Conservation (phyloP, 768 basidiomycete genomes). For the Amanita polypyramis region DNA sequence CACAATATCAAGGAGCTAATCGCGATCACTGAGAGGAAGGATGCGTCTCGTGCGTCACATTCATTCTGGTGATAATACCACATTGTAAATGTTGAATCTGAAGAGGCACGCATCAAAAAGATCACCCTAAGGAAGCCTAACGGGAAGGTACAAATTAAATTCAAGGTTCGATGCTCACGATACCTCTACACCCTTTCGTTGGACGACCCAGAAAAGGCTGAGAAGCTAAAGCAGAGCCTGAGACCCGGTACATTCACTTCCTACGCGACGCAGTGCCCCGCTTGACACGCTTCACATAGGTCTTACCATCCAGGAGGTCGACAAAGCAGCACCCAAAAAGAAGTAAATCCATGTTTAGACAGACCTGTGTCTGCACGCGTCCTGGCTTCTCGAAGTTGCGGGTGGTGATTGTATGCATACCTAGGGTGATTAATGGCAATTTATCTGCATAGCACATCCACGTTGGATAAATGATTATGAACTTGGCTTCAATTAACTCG, state of each 20-base stretch:
- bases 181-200: slow-evolving; percentile 96
- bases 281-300: slow-evolving; percentile 28
- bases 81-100: not conserved
- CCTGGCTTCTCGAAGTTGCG: slow-evolving; percentile 13
- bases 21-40: slow-evolving; percentile 93
- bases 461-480: slow-evolving; percentile 12
- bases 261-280: not conserved
- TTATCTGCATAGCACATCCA: slow-evolving; percentile 23
- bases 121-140: slow-evolving; percentile 55
- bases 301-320: slow-evolving; percentile 62
- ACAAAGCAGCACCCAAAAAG: slow-evolving; percentile 53
- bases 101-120: slow-evolving; percentile 99
- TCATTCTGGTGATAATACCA: not conserved
- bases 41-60: slow-evolving; percentile 79
- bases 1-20: slow-evolving; percentile 98
- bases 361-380: slow-evolving; percentile 14
- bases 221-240: slow-evolving; percentile 90
- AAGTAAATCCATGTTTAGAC: slow-evolving; percentile 29
- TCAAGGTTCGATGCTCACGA: slow-evolving; percentile 96
- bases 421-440: slow-evolving; percentile 18
- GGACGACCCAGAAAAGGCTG: slow-evolving; percentile 96
- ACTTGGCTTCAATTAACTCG: not conserved
- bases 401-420: slow-evolving; percentile 11
- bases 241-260: slow-evolving; percentile 69
- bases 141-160: slow-evolving; percentile 84